A percentile compares a stretch with the other conserved stretches of the same genome.
Evolutionary conservation across 2,329 filamentous ascomycete species (phyloP).

Genomic region (Fusarium secorum): DNA sequence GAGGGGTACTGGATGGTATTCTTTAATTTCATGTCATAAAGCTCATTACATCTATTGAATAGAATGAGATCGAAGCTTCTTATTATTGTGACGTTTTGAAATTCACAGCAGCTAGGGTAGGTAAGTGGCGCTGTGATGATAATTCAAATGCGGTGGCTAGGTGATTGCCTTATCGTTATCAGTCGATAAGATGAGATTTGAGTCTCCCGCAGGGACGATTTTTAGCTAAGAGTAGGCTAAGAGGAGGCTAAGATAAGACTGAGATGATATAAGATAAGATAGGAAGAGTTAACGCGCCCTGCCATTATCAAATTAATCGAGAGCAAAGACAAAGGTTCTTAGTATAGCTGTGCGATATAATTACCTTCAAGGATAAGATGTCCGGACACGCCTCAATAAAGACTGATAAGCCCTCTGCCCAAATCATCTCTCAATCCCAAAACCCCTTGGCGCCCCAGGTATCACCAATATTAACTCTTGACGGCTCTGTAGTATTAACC

Average conservation of each 20-base stretch:
- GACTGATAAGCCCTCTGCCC: neutral
- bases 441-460: neutral
- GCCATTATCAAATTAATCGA: rapidly evolving
- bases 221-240: too few species aligned
- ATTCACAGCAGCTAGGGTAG: neutral
- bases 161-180: neutral
- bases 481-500: neutral
- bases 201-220: too few species aligned
- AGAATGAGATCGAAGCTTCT: rapidly evolving
- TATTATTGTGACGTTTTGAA: rapidly evolving
- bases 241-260: neutral
- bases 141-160: neutral
- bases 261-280: neutral
- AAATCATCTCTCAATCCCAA: neutral
- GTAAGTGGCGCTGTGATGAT: neutral
- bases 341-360: too few species aligned
- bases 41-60: rapidly evolving
- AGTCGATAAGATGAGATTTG: rapidly evolving
- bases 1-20: too few species aligned
- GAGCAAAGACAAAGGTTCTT: too few species aligned
- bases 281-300: neutral
- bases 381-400: too few species aligned
- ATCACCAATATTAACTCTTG: neutral
- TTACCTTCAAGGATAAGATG: too few species aligned
- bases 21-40: rapidly evolving